These are phyloP conservation scores for Talaromyces sp. DNA, from an alignment of 2,329 filamentous ascomycete genomes.

Conservation along the genomic window DNA sequence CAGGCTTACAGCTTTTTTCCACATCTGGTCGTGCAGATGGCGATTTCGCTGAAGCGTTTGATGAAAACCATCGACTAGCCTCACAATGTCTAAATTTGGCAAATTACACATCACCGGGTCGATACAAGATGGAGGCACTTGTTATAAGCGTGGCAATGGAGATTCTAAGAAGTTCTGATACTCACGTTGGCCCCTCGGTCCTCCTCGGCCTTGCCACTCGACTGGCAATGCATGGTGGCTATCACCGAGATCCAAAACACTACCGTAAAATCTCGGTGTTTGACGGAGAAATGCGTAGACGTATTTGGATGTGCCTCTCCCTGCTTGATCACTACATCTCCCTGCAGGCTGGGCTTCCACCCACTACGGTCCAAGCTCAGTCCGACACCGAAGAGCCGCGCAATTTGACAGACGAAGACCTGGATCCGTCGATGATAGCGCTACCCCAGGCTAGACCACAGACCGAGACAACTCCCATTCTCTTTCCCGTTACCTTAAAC, in stretches of 20 bases:
- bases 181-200: background rate
- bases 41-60: slow-evolving; percentile 12
- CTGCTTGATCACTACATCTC: background rate
- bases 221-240: background rate
- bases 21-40: slow-evolving; percentile 7
- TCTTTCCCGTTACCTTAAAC: background rate
- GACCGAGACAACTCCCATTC: background rate
- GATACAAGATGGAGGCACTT: slow-evolving; percentile 2
- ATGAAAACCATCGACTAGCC: slow-evolving; percentile 3
- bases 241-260: slow-evolving; percentile 1
- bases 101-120: background rate
- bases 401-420: background rate
- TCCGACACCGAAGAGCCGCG: slow-evolving; percentile 2
- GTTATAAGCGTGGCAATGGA: slow-evolving; percentile 2
- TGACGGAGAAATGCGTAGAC: slow-evolving; percentile 2
- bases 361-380: background rate
- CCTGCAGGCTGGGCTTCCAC: background rate
- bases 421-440: background rate
- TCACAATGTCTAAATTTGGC: slow-evolving; percentile 1
- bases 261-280: background rate
- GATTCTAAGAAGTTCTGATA: slow-evolving; percentile 1
- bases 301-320: background rate
- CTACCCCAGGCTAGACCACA: background rate
- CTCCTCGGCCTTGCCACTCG: background rate
- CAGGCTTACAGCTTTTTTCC: slow-evolving; percentile 15